Evolutionary conservation across 768 basidiomycete species (phyloP), one percentile per base, ranked within the genome.

Genomic region (Sporobolomyces phaffii): DNA sequence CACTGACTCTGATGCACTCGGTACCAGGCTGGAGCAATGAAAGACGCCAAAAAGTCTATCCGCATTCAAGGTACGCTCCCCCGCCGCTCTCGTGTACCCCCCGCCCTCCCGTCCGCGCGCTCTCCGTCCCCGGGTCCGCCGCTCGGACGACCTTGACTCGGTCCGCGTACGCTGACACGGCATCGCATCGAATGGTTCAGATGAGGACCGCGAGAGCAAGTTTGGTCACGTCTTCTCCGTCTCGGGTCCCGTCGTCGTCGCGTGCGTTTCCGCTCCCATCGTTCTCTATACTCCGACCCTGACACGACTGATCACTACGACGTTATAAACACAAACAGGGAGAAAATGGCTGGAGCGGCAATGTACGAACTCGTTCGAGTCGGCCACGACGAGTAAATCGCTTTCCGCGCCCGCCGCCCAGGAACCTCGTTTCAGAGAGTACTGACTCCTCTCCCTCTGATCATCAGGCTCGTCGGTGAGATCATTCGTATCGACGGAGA

Each of bases 401-500:
- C n/a, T 56, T 28, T 41, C 50, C 5, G n/a, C n/a, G n/a, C n/a
- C n/a, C n/a, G n/a, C n/a, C n/a, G n/a, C n/a, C n/a, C n/a, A n/a
- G n/a, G n/a, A n/a, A n/a, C n/a, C n/a, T n/a, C n/a, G n/a, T n/a
- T n/a, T n/a, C n/a, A n/a, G n/a, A n/a, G n/a, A n/a, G n/a, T n/a
- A n/a, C n/a, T n/a, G n/a, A n/a, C n/a, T n/a, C n/a, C n/a, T n/a
- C n/a, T n/a, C n/a, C n/a, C n/a, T n/a, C n/a, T n/a, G n/a, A n/a
- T n/a, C n/a, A n/a, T n/a, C 33, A 72, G 71, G 44, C 67, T 72
- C 34, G 67, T 72, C 34, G 71, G 71, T 29, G 96, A 99, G 90
- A 96, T 99, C 75, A 99, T 99, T 75, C 86, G 96, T 75, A 97
- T 99, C 80, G 96, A 98, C 11, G 86, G 86, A 68, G 96, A 99